Conservation (phyloP, 2,329 filamentous ascomycete genomes). For the Calcarisporium arbuscula region DNA sequence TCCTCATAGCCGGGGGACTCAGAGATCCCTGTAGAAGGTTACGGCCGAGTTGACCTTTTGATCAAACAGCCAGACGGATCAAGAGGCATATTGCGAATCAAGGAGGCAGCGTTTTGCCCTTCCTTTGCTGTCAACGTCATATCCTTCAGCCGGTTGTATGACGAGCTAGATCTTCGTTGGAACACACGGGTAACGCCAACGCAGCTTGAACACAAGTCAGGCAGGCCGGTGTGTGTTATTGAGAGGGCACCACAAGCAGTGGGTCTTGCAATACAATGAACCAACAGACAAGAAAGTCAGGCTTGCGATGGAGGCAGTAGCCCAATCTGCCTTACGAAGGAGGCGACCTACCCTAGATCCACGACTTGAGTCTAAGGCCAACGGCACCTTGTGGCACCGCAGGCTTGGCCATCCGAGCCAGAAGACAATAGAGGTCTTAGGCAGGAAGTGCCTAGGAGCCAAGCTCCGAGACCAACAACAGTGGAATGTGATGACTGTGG, state of each 20-base stretch:
- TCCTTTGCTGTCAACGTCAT: too few relatives aligned
- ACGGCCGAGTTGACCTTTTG: neutral
- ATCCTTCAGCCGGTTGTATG: too few relatives aligned
- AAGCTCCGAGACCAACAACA: neutral
- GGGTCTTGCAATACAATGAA: neutral
- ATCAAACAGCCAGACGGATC: neutral
- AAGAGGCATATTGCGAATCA: too few relatives aligned
- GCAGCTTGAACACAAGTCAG: neutral
- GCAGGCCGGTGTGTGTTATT: neutral
- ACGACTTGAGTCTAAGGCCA: too few relatives aligned
- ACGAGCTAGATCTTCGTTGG: too few relatives aligned
- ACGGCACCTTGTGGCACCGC: too few relatives aligned
- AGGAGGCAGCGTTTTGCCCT: too few relatives aligned
- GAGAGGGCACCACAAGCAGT: neutral
- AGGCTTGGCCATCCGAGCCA: too few relatives aligned
- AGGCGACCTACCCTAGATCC: neutral
- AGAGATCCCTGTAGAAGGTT: neutral
- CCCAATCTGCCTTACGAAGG: neutral
- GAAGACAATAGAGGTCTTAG: too few relatives aligned
- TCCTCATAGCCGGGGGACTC: too few relatives aligned
- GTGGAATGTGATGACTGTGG: slow-evolving; percentile 5
- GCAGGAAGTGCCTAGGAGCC: neutral
- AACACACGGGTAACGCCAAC: too few relatives aligned
- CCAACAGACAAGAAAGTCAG: neutral
- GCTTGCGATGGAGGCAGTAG: neutral